Conservation (phyloP, 169 alveolate genomes). For the Cryptosporidium meleagridis region DNA sequence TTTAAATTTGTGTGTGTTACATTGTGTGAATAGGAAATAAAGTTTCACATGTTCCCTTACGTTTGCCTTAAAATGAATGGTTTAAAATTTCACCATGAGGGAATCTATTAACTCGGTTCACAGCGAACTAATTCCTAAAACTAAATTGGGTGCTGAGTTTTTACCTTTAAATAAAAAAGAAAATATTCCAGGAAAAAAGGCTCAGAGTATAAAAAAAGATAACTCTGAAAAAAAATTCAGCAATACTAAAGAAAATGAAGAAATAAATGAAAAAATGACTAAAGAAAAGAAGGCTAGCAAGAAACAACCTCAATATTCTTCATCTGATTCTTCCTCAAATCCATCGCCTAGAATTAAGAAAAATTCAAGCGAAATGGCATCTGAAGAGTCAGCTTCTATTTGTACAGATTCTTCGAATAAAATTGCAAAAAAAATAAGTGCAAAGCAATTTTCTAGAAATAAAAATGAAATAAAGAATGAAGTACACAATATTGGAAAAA, state of each 20-base stretch:
- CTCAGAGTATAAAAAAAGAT: not conserved
- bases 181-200: not conserved
- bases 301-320: not conserved
- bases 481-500: conserved; percentile 17
- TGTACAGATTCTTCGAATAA: conserved; percentile 1
- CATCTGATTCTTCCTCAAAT: conserved; percentile 19
- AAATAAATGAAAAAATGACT: not conserved
- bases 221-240: not conserved
- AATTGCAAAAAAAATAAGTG: not conserved
- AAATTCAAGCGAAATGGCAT: not conserved
- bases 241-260: conserved; percentile 18
- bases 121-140: conserved; percentile 37
- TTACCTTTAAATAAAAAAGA: conserved; percentile 33
- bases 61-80: not conserved
- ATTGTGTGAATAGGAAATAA: conserved; percentile 10
- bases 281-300: not conserved
- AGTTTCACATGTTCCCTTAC: conserved; percentile 9
- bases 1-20: conserved; percentile 5
- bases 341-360: not conserved
- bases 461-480: conserved; percentile 47
- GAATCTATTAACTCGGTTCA: conserved; percentile 1
- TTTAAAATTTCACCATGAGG: not conserved
- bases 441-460: not conserved
- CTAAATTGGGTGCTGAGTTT: conserved; percentile 43
- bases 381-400: not conserved